Conservation (phyloP, 106 monocot species). For the Amphibolis antarctica region DNA sequence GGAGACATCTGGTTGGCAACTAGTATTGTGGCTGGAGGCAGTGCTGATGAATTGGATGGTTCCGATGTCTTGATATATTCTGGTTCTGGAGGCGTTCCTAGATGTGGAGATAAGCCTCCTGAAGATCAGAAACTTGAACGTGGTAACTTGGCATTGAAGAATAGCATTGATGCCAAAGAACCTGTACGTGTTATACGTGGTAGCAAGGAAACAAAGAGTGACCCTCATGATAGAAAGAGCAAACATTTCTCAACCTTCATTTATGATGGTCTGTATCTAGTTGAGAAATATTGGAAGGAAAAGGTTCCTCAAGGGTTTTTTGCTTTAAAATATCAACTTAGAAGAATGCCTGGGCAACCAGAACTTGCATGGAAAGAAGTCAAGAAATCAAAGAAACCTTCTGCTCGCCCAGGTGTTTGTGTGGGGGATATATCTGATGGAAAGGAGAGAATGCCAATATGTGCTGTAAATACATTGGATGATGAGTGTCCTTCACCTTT, state of each 20-base stretch:
- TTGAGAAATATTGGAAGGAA: constrained; percentile 53
- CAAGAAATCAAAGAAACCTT: constrained; percentile 31
- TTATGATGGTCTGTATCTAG: constrained; percentile 76
- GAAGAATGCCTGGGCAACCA: constrained; percentile 72
- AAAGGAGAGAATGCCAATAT: constrained; percentile 60
- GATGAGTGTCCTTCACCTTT: constrained; percentile 44
- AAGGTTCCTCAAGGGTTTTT: constrained; percentile 29
- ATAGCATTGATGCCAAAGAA: constrained; percentile 47
- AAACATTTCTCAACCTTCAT: constrained; percentile 55
- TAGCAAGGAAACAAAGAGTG: constrained; percentile 25
- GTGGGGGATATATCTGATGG: constrained; percentile 72
- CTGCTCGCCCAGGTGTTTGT: constrained; percentile 45
- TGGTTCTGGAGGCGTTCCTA: constrained; percentile 55
- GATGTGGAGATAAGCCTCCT: constrained; percentile 18
- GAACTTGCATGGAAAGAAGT: constrained; percentile 57
- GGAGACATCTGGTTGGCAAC: constrained; percentile 33
- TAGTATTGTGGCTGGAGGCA: constrained; percentile 72
- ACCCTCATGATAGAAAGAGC: constrained; percentile 25
- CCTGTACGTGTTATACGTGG: constrained; percentile 88
- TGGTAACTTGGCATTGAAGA: constrained; percentile 77
- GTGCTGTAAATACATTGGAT: constrained; percentile 61
- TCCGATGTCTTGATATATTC: constrained; percentile 84
- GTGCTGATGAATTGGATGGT: constrained; percentile 55
- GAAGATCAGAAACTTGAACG: constrained; percentile 85
- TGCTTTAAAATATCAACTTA: constrained; percentile 61